Conservation (phyloP, 2,329 filamentous ascomycete genomes). For the Cylindrodendrum hubeiense region DNA sequence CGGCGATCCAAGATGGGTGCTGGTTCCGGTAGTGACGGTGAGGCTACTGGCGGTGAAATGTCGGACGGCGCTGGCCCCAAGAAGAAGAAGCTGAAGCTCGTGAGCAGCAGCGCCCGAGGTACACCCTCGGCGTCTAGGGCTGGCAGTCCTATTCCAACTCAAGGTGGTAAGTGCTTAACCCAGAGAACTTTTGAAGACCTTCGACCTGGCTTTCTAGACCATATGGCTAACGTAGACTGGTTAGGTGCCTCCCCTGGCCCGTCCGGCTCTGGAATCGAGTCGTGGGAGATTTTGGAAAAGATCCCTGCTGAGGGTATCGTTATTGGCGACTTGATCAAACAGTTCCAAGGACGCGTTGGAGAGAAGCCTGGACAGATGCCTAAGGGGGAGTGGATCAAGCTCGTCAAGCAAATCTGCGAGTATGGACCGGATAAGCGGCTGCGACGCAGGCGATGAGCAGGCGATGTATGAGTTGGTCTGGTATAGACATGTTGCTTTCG, state of each 20-base stretch:
- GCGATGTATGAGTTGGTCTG: slow-evolving; percentile 5
- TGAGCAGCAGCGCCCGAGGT: slow-evolving; percentile 58
- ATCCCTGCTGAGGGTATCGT: slow-evolving; percentile 67
- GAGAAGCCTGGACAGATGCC: slow-evolving; percentile 64
- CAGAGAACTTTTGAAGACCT: neutral
- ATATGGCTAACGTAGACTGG: slow-evolving; percentile 23
- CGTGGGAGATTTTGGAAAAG: slow-evolving; percentile 66
- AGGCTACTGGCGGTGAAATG: slow-evolving; percentile 77
- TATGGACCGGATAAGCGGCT: slow-evolving; percentile 68
- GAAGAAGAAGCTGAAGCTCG: slow-evolving; percentile 69
- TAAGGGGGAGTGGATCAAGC: slow-evolving; percentile 67
- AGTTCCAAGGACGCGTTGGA: slow-evolving; percentile 66
- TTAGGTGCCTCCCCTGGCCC: slow-evolving; percentile 51
- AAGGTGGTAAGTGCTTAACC: slow-evolving; percentile 51
- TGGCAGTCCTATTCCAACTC: slow-evolving; percentile 67
- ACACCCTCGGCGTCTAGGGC: slow-evolving; percentile 72
- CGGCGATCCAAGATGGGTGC: slow-evolving; percentile 60
- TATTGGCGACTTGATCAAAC: slow-evolving; percentile 65
- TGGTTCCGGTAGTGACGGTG: slow-evolving; percentile 78
- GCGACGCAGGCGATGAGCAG: slow-evolving; percentile 53
- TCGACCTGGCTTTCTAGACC: neutral
- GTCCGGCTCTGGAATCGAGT: slow-evolving; percentile 54
- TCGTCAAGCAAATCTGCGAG: slow-evolving; percentile 68
- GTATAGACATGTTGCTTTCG: slow-evolving; percentile 14
- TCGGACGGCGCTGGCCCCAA: slow-evolving; percentile 65